A percentile compares a stretch with the other conserved stretches of the same genome.
These are phyloP conservation scores for Juncus inflexus DNA, from an alignment of 176 grass and related monocot genomes.

Conservation along the genomic window DNA sequence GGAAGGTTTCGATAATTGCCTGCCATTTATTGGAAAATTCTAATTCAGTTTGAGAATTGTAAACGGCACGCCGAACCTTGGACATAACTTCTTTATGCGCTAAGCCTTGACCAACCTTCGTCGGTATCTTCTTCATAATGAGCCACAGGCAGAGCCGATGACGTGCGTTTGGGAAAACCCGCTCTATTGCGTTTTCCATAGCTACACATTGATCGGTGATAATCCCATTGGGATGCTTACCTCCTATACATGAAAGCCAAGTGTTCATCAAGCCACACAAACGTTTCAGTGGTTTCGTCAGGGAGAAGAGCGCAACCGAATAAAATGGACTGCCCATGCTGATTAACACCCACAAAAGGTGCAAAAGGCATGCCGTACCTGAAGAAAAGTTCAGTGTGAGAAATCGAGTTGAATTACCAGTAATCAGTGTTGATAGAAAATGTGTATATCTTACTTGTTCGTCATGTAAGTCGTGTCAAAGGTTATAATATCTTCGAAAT, in stretches of 20 bases:
- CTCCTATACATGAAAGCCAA: slow-evolving; percentile 90
- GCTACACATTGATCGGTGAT: slow-evolving; percentile 69
- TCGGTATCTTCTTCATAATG: slow-evolving; percentile 43
- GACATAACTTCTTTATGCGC: no score
- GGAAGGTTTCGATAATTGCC: background rate
- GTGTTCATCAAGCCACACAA: slow-evolving; percentile 82
- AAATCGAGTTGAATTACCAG: no score
- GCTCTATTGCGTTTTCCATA: slow-evolving; percentile 61
- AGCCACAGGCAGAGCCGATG: slow-evolving; percentile 79
- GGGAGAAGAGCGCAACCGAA: slow-evolving; percentile 71
- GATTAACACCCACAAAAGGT: slow-evolving; percentile 74
- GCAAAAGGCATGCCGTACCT: slow-evolving; percentile 73
- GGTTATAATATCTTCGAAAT: no score
- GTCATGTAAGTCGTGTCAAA: no score
- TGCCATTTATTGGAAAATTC: no score
- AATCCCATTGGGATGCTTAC: slow-evolving; percentile 70
- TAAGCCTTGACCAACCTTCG: no score
- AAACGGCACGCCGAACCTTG: no score
- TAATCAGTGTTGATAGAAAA: no score
- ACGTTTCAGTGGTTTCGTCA: slow-evolving; percentile 78
- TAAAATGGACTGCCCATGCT: slow-evolving; percentile 87
- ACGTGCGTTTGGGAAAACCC: slow-evolving; percentile 65
- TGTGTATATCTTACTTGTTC: no score
- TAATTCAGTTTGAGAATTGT: no score
- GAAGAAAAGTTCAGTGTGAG: no score